These are phyloP conservation scores for Drechslera avenae DNA, from an alignment of 2,329 filamentous ascomycete genomes.

Conservation along the genomic window DNA sequence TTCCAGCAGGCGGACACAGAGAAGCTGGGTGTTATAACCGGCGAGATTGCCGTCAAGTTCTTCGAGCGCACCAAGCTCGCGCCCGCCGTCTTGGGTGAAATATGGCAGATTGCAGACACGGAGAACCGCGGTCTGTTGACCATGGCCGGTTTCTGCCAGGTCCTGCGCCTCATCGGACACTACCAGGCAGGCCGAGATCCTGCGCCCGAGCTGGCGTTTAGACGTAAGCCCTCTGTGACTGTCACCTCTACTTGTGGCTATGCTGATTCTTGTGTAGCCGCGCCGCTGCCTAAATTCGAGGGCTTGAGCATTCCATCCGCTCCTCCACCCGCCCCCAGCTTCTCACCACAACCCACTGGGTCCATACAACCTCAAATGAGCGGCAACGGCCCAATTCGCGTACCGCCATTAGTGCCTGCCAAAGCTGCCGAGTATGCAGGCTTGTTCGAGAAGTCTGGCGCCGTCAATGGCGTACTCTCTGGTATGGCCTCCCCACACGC, in stretches of 20 bases:
- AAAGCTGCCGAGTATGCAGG: slow-evolving; percentile 87
- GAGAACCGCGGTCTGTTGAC: slow-evolving; percentile 96
- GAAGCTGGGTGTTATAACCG: slow-evolving; percentile 89
- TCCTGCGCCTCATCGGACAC: slow-evolving; percentile 91
- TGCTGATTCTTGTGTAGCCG: slow-evolving; percentile 56
- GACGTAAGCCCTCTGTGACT: slow-evolving; percentile 56
- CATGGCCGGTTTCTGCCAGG: slow-evolving; percentile 89
- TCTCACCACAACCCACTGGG: slow-evolving; percentile 45
- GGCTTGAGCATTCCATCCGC: slow-evolving; percentile 64
- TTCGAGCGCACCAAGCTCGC: slow-evolving; percentile 94
- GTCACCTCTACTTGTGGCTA: neutral
- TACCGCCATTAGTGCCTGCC: slow-evolving; percentile 84
- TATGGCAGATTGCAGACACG: slow-evolving; percentile 98
- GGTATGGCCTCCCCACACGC: slow-evolving; percentile 47
- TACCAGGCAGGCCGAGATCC: slow-evolving; percentile 87
- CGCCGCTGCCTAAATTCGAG: slow-evolving; percentile 91
- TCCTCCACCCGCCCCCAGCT: slow-evolving; percentile 57
- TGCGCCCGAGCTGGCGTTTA: slow-evolving; percentile 78
- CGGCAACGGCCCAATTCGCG: slow-evolving; percentile 70
- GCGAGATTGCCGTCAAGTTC: slow-evolving; percentile 94
- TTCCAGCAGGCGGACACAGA: slow-evolving; percentile 93
- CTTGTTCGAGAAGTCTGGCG: slow-evolving; percentile 88
- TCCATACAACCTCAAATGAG: slow-evolving; percentile 47
- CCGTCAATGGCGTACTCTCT: slow-evolving; percentile 76
- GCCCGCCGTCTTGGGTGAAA: slow-evolving; percentile 85